Conservation (phyloP, 257 asterid genomes). For the Forsythia suspensa region DNA sequence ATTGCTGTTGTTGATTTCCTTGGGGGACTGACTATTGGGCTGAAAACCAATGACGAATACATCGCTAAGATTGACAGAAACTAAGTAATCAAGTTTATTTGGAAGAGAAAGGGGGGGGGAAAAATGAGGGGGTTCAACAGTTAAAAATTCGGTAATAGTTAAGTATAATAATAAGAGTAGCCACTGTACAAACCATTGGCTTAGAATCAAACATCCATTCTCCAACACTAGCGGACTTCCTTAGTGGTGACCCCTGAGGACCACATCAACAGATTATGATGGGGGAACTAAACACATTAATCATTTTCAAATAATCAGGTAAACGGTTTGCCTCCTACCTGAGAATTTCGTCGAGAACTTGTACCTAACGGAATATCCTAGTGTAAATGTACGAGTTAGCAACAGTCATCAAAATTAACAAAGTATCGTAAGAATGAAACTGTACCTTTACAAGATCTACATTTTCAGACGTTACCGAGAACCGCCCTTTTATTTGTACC, state of each 20-base stretch:
- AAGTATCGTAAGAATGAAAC: slow-evolving; percentile 18
- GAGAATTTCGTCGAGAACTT: slow-evolving; percentile 72
- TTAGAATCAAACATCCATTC: slow-evolving; percentile 81
- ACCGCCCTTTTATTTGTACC: slow-evolving; percentile 97
- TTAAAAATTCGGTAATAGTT: slow-evolving; percentile 17
- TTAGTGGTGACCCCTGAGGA: slow-evolving; percentile 78
- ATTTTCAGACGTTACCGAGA: slow-evolving; percentile 96
- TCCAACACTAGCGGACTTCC: slow-evolving; percentile 96
- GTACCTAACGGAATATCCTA: slow-evolving; percentile 85
- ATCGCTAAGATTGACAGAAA: slow-evolving; percentile 4
- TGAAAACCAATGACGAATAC: slow-evolving; percentile 39
- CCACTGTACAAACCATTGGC: slow-evolving; percentile 62
- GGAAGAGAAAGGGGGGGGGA: slow-evolving; percentile 1
- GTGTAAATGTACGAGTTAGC: slow-evolving; percentile 47
- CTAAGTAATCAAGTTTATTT: slow-evolving; percentile 18
- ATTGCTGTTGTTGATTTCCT: slow-evolving; percentile 59
- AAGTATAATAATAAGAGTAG: slow-evolving; percentile 1
- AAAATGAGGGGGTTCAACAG: neutral
- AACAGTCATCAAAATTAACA: slow-evolving; percentile 23
- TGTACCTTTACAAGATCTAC: slow-evolving; percentile 95
- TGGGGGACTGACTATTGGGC: slow-evolving; percentile 62
- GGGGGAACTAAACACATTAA: slow-evolving; percentile 24
- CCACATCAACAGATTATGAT: slow-evolving; percentile 29
- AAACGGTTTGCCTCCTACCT: slow-evolving; percentile 46
- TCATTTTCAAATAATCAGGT: slow-evolving; percentile 26